Conservation (phyloP, 495 filamentous ascomycete species). For the Stereocaulon alpinum region DNA sequence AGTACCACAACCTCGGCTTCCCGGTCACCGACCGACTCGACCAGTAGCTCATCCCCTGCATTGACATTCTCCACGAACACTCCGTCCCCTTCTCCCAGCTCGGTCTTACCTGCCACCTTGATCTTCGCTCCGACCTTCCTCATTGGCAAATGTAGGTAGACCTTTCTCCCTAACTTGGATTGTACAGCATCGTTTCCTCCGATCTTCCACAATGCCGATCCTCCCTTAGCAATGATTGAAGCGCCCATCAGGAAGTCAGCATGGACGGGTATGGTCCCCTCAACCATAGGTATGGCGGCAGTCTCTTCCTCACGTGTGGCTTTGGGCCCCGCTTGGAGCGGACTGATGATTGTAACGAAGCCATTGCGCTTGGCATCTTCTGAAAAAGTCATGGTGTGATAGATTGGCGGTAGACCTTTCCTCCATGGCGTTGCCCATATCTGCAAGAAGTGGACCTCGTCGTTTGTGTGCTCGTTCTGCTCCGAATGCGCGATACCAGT, state of each 20-base stretch:
- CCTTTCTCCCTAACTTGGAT: slow-evolving; percentile 45
- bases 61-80: slow-evolving; percentile 52
- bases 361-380: slow-evolving; percentile 57
- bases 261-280: slow-evolving; percentile 64
- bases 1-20: slow-evolving; percentile 59
- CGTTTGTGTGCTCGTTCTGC: slow-evolving; percentile 53
- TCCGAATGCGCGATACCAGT: slow-evolving; percentile 69
- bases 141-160: slow-evolving; percentile 69
- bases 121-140: slow-evolving; percentile 61
- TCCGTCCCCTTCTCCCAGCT: slow-evolving; percentile 63
- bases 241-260: slow-evolving; percentile 72
- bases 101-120: slow-evolving; percentile 46
- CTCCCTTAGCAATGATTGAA: slow-evolving; percentile 11
- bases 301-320: slow-evolving; percentile 50
- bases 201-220: not conserved
- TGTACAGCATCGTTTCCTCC: slow-evolving; percentile 26
- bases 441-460: slow-evolving; percentile 68
- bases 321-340: slow-evolving; percentile 50
- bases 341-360: slow-evolving; percentile 61
- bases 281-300: slow-evolving; percentile 44
- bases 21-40: slow-evolving; percentile 54
- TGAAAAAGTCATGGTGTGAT: slow-evolving; percentile 56
- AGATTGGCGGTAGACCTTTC: slow-evolving; percentile 54
- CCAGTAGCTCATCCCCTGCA: slow-evolving; percentile 46
- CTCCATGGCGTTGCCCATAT: slow-evolving; percentile 72